Evolutionary conservation across 352 stramenopile genomes (phyloP).

Genomic region (Nothophytophthora sp.): DNA sequence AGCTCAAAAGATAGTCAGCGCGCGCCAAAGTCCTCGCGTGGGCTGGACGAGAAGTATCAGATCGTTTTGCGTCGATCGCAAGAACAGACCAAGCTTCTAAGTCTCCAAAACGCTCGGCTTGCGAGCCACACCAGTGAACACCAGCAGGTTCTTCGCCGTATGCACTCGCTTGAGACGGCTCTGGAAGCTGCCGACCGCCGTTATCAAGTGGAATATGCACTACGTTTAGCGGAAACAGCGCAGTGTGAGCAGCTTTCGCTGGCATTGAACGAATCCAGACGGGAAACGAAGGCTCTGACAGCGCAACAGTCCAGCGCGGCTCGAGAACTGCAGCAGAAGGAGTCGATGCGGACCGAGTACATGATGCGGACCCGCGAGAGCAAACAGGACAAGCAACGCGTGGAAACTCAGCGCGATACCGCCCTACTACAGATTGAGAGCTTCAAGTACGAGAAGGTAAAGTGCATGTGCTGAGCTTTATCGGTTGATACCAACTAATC

Average conservation of each 20-base stretch:
- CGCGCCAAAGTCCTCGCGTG: constrained; percentile 25
- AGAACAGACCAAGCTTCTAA: constrained; percentile 71
- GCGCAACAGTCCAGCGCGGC: constrained; percentile 47
- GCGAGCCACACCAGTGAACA: constrained; percentile 54
- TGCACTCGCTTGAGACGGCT: constrained; percentile 44
- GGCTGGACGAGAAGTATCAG: constrained; percentile 54
- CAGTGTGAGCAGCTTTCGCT: constrained; percentile 61
- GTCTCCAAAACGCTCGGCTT: constrained; percentile 58
- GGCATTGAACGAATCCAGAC: constrained; percentile 47
- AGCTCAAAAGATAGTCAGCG: constrained; percentile 23
- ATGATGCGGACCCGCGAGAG: constrained; percentile 50
- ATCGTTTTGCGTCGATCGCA: constrained; percentile 55
- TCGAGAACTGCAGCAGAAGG: constrained; percentile 53
- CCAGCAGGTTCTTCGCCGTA: constrained; percentile 54
- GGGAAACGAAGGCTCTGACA: constrained; percentile 49
- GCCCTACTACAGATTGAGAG: constrained; percentile 41
- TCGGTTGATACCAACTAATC: background rate
- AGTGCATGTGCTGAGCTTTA: background rate
- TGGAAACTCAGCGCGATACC: constrained; percentile 60
- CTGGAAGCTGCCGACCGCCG: constrained; percentile 38
- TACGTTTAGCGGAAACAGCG: constrained; percentile 49
- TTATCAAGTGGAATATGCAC: constrained; percentile 50
- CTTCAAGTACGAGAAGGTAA: constrained; percentile 47
- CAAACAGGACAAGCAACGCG: constrained; percentile 46
- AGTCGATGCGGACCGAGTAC: constrained; percentile 57